A percentile compares a stretch with the other conserved stretches of the same genome.
Evolutionary conservation across 495 filamentous ascomycete genomes (phyloP).

Genomic region (Pyrenula massariospora): DNA sequence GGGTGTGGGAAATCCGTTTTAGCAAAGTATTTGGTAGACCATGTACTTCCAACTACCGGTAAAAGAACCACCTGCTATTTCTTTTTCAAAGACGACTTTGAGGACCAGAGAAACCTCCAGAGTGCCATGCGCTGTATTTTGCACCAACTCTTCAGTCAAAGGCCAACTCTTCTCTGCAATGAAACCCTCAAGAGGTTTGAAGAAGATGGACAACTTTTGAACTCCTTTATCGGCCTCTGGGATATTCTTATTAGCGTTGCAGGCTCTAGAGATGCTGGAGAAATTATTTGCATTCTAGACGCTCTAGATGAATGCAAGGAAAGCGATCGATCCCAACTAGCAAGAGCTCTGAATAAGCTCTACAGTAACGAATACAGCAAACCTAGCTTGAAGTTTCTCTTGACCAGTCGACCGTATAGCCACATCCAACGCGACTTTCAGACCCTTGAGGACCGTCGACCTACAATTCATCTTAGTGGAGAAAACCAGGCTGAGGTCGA

Average conservation of each 20-base stretch:
- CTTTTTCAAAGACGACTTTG: slow-evolving; percentile 45
- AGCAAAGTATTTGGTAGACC: slow-evolving; percentile 30
- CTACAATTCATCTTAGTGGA: slow-evolving; percentile 26
- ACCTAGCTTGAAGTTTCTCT: slow-evolving; percentile 29
- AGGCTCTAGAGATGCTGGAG: slow-evolving; percentile 21
- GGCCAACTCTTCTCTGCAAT: slow-evolving; percentile 16
- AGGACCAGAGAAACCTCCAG: slow-evolving; percentile 25
- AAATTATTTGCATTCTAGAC: slow-evolving; percentile 38
- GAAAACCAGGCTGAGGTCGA: slow-evolving; percentile 22
- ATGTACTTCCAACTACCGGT: slow-evolving; percentile 3
- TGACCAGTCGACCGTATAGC: slow-evolving; percentile 36
- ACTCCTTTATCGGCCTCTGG: slow-evolving; percentile 29
- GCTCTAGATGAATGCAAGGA: slow-evolving; percentile 27
- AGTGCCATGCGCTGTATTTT: slow-evolving; percentile 32
- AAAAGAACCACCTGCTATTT: slow-evolving; percentile 30
- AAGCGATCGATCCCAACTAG: slow-evolving; percentile 6
- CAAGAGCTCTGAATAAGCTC: slow-evolving; percentile 6
- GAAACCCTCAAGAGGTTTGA: slow-evolving; percentile 15
- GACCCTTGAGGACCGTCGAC: slow-evolving; percentile 8
- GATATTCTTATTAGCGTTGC: slow-evolving; percentile 19
- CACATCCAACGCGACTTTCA: slow-evolving; percentile 24
- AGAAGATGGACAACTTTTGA: slow-evolving; percentile 11
- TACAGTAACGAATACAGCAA: slow-evolving; percentile 1
- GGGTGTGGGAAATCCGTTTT: slow-evolving; percentile 45
- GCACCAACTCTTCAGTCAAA: slow-evolving; percentile 31